phyloP scores from a whole-genome alignment of 2,329 filamentous ascomycete genomes.

The Scedosporium minutisporum region DNA sequence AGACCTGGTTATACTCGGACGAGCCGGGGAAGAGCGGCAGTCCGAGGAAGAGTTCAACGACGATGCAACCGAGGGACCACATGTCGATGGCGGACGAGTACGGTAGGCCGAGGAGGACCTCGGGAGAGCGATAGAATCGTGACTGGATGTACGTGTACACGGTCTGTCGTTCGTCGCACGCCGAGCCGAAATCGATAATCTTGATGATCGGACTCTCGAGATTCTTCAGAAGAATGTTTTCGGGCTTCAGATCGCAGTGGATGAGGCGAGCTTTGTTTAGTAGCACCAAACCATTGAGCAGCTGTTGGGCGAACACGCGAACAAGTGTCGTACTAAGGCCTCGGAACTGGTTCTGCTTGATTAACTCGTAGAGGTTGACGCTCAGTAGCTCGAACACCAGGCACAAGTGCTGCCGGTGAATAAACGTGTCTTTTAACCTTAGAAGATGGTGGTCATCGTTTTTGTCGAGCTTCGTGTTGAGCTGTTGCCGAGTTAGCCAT shows the following conservation, averaged over 20 bases:
- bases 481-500: slow-evolving; percentile 36
- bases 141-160: slow-evolving; percentile 99
- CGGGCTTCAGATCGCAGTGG: slow-evolving; percentile 95
- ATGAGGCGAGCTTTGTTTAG: slow-evolving; percentile 95
- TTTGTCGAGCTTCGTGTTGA: slow-evolving; percentile 98
- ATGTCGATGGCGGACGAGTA: slow-evolving; percentile 99
- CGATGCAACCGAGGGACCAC: slow-evolving; percentile 98
- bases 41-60: slow-evolving; percentile 88
- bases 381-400: slow-evolving; percentile 93
- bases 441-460: slow-evolving; percentile 97
- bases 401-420: slow-evolving; percentile 93
- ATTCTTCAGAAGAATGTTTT: slow-evolving; percentile 96
- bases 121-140: slow-evolving; percentile 92
- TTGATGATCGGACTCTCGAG: slow-evolving; percentile 99
- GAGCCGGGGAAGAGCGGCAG: slow-evolving; percentile 92
- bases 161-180: slow-evolving; percentile 94
- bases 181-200: slow-evolving; percentile 98
- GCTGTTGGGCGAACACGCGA: slow-evolving; percentile 91
- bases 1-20: slow-evolving; percentile 97
- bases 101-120: slow-evolving; percentile 87
- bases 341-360: slow-evolving; percentile 99
- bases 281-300: slow-evolving; percentile 83
- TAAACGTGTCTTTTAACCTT: slow-evolving; percentile 93
- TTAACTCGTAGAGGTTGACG: slow-evolving; percentile 95
- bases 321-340: slow-evolving; percentile 94